phyloP scores from a whole-genome alignment of 2,329 filamentous ascomycete genomes.

The Sphaerostilbella broomeana region DNA sequence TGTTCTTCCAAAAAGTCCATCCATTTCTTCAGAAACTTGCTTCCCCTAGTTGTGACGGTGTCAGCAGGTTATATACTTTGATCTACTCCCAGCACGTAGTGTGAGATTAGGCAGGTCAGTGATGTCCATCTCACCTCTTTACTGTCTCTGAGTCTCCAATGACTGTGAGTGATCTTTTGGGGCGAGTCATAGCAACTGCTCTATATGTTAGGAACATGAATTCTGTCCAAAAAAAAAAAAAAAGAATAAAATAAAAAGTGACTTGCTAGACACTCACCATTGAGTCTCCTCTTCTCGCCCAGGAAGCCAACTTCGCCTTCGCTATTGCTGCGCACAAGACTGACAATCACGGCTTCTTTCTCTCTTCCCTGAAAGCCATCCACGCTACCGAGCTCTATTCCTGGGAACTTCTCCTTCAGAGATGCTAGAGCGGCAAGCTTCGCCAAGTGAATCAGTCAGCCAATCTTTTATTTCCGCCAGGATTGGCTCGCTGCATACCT shows the following conservation, averaged over 20 bases:
- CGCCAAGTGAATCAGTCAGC: constrained; percentile 13
- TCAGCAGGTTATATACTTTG: not conserved
- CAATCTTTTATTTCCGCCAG: not conserved
- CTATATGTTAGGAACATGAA: not conserved
- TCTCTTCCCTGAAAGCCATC: constrained; percentile 97
- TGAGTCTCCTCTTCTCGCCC: constrained; percentile 82
- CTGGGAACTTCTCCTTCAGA: constrained; percentile 74
- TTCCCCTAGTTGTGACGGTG: constrained; percentile 55
- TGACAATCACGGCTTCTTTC: constrained; percentile 91
- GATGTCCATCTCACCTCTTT: constrained; percentile 65
- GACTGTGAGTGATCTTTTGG: constrained; percentile 81
- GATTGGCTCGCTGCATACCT: constrained; percentile 41
- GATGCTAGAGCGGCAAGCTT: constrained; percentile 74
- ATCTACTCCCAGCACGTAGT: not conserved
- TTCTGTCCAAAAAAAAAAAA: constrained; percentile 5
- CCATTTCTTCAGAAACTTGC: constrained; percentile 80
- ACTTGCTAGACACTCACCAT: constrained; percentile 73
- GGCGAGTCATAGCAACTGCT: constrained; percentile 98
- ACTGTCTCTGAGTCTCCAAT: constrained; percentile 94
- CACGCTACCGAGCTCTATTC: constrained; percentile 89
- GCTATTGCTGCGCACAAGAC: constrained; percentile 84
- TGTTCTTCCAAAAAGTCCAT: constrained; percentile 87
- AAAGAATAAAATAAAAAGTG: no score
- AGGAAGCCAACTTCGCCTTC: constrained; percentile 88
- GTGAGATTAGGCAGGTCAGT: no score